Conservation (phyloP, 371 early-diverging fungal genomes). For the Actinomucor elegans region DNA sequence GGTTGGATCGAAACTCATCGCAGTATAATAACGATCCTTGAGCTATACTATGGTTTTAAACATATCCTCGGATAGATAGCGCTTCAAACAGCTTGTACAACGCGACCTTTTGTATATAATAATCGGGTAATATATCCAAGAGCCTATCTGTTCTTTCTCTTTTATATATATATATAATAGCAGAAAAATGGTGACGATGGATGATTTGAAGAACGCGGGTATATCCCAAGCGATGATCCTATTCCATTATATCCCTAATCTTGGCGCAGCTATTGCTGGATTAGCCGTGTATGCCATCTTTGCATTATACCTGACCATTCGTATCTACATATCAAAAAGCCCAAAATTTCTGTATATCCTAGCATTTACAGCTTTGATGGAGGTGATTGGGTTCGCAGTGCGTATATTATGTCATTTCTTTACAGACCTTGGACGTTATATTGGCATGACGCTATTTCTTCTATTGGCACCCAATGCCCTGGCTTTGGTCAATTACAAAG, state of each 20-base stretch:
- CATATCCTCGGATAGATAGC: too few species aligned
- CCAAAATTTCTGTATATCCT: conserved; percentile 27
- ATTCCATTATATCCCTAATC: conserved; percentile 13
- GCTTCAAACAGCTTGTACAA: too few species aligned
- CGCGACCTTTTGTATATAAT: too few species aligned
- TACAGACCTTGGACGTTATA: conserved; percentile 27
- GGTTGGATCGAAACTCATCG: too few species aligned
- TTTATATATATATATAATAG: not conserved
- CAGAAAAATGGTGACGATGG: not conserved
- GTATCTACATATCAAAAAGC: conserved; percentile 8
- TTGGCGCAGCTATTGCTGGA: not conserved
- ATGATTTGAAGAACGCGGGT: not conserved
- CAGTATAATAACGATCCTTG: too few species aligned
- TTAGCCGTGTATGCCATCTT: conserved; percentile 5
- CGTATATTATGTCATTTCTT: conserved; percentile 21
- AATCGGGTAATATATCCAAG: too few species aligned
- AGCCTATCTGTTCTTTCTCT: too few species aligned
- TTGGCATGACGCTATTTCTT: conserved; percentile 28
- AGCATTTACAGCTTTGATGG: conserved; percentile 30
- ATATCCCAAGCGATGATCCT: not conserved
- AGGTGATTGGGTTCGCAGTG: conserved; percentile 31
- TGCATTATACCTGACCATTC: conserved; percentile 1
- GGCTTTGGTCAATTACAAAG: conserved; percentile 43
- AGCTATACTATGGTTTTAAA: too few species aligned
- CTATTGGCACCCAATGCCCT: conserved; percentile 40